These are phyloP conservation scores for Trichoderma sp. DNA, from an alignment of 2,329 filamentous ascomycete genomes.

Conservation along the genomic window DNA sequence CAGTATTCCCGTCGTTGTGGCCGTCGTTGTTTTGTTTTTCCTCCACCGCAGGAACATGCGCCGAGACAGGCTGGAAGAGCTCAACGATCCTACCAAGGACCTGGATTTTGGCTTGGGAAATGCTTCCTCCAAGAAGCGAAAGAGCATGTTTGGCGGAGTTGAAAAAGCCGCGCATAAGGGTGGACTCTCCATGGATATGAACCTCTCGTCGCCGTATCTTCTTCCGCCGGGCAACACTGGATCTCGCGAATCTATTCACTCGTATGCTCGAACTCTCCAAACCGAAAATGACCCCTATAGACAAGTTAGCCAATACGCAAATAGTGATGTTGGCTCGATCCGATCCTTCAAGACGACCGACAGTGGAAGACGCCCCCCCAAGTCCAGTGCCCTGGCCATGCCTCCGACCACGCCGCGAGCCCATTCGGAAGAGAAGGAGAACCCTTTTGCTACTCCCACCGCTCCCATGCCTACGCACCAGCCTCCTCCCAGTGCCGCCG, in stretches of 20 bases:
- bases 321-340: slow-evolving; percentile 60
- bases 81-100: slow-evolving; percentile 83
- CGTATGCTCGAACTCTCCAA: slow-evolving; percentile 75
- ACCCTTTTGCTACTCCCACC: slow-evolving; percentile 45
- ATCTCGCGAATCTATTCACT: slow-evolving; percentile 85
- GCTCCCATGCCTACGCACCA: slow-evolving; percentile 39
- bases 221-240: slow-evolving; percentile 79
- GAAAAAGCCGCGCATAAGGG: slow-evolving; percentile 57
- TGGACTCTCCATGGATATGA: slow-evolving; percentile 72
- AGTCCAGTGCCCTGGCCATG: slow-evolving; percentile 33
- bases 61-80: slow-evolving; percentile 76
- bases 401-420: slow-evolving; percentile 34
- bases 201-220: slow-evolving; percentile 85
- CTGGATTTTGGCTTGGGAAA: slow-evolving; percentile 87
- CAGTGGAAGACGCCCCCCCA: slow-evolving; percentile 50
- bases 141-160: slow-evolving; percentile 48
- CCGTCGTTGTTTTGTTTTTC: slow-evolving; percentile 69
- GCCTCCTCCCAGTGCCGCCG: slow-evolving; percentile 23
- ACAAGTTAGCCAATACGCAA: slow-evolving; percentile 59
- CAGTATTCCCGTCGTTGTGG: slow-evolving; percentile 76
- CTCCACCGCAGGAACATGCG: slow-evolving; percentile 79
- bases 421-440: slow-evolving; percentile 41
- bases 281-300: slow-evolving; percentile 86
- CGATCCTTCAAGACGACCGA: slow-evolving; percentile 51
- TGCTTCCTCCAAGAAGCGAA: slow-evolving; percentile 45